These are phyloP conservation scores for Hibiscus mutabilis DNA, from an alignment of 345 rosid species.

Conservation along the genomic window DNA sequence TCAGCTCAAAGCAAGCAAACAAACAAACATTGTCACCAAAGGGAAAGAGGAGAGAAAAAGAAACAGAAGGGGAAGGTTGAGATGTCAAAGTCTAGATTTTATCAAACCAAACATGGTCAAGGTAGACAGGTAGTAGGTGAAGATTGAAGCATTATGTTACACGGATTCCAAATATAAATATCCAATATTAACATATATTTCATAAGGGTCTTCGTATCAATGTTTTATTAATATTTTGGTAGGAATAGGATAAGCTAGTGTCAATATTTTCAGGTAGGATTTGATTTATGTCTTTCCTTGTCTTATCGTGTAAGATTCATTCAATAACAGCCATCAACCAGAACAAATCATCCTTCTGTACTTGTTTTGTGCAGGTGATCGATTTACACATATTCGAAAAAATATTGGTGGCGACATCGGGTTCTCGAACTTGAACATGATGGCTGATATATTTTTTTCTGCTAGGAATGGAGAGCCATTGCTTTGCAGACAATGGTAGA, in stretches of 20 bases:
- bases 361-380: not conserved
- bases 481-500: constrained; percentile 4
- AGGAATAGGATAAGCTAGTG: no score
- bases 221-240: no score
- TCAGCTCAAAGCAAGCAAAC: constrained; percentile 15
- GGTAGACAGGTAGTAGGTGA: not conserved
- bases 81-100: constrained; percentile 12
- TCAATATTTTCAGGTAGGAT: not conserved
- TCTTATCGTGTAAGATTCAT: constrained; percentile 18
- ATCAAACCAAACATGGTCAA: not conserved
- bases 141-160: no score
- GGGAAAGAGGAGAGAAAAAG: not conserved
- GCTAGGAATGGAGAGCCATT: not conserved
- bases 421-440: no score
- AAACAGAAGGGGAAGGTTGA: constrained; percentile 11
- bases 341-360: not conserved
- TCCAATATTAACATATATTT: no score
- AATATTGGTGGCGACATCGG: no score
- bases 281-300: not conserved
- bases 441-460: no score
- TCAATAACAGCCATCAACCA: not conserved
- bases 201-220: no score
- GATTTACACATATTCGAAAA: no score
- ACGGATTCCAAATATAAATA: no score
- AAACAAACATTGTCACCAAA: constrained; percentile 9